Percentiles rank a stretch among this genome's conserved stretches.
Conservation (phyloP, 2,329 filamentous ascomycete species). For the Xylaria sp. region DNA sequence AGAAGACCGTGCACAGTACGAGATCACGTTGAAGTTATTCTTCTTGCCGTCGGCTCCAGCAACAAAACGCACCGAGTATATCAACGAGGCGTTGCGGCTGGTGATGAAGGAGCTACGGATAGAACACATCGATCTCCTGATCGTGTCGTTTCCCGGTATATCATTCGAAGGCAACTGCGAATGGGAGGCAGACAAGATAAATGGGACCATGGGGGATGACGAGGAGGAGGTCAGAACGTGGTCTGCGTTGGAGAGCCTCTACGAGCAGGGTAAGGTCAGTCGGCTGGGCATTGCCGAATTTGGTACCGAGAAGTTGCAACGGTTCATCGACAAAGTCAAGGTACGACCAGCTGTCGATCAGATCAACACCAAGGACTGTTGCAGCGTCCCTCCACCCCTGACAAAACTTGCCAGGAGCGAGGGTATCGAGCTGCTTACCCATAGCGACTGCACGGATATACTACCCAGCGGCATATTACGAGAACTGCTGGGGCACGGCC, state of each 20-base stretch:
- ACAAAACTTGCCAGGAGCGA: conserved; percentile 84
- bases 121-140: conserved; percentile 82
- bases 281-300: conserved; percentile 91
- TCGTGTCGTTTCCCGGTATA: conserved; percentile 92
- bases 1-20: conserved; percentile 86
- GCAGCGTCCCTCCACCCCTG: conserved; percentile 90
- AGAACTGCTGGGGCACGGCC: conserved; percentile 80
- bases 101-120: conserved; percentile 84
- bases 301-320: conserved; percentile 81
- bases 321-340: conserved; percentile 76
- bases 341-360: conserved; percentile 87
- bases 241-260: conserved; percentile 77
- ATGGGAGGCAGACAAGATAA: conserved; percentile 73
- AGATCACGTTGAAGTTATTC: conserved; percentile 96
- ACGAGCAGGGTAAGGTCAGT: conserved; percentile 75
- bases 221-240: conserved; percentile 76
- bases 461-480: conserved; percentile 85
- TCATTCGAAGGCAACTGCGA: conserved; percentile 94
- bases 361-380: conserved; percentile 96
- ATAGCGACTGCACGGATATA: conserved; percentile 93
- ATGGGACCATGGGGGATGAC: conserved; percentile 70
- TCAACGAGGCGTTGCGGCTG: conserved; percentile 79
- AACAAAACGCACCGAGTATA: conserved; percentile 73
- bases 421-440: conserved; percentile 87
- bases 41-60: conserved; percentile 79